These are phyloP conservation scores for Saccharomyces cerevisiae DNA, from an alignment of 805 yeast species.

Conservation along the genomic window DNA sequence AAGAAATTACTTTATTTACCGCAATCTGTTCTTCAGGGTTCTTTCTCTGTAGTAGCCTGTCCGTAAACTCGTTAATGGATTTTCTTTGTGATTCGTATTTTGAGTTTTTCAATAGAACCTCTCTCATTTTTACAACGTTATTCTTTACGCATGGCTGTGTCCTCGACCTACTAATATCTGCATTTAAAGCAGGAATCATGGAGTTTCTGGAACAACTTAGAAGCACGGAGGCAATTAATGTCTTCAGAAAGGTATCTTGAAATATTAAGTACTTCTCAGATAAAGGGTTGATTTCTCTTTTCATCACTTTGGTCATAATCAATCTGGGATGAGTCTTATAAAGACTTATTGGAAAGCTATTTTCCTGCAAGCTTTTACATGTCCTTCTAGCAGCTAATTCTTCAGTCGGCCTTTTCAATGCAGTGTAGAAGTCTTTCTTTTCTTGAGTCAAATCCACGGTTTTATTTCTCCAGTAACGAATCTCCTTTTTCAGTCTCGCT, in stretches of 20 bases:
- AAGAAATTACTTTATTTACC: conserved; percentile 7
- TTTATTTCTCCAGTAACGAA: conserved; percentile 27
- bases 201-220: conserved; percentile 13
- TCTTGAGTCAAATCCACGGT: conserved; percentile 12
- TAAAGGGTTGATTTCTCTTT: conserved; percentile 16
- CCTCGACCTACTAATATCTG: conserved; percentile 10
- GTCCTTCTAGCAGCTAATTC: neutral
- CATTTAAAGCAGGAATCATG: conserved; percentile 13
- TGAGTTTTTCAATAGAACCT: conserved; percentile 12
- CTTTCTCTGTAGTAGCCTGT: conserved; percentile 9
- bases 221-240: conserved; percentile 16
- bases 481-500: conserved; percentile 24
- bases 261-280: conserved; percentile 17
- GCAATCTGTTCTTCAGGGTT: conserved; percentile 3
- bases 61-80: conserved; percentile 12
- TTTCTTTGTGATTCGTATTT: conserved; percentile 9
- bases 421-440: neutral
- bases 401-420: neutral
- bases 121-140: conserved; percentile 10
- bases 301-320: conserved; percentile 13
- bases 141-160: conserved; percentile 11
- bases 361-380: neutral
- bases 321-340: conserved; percentile 13
- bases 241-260: conserved; percentile 14
- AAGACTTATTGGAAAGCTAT: conserved; percentile 8